phyloP scores from a whole-genome alignment of 805 yeast species.

The Ogataea minuta region DNA sequence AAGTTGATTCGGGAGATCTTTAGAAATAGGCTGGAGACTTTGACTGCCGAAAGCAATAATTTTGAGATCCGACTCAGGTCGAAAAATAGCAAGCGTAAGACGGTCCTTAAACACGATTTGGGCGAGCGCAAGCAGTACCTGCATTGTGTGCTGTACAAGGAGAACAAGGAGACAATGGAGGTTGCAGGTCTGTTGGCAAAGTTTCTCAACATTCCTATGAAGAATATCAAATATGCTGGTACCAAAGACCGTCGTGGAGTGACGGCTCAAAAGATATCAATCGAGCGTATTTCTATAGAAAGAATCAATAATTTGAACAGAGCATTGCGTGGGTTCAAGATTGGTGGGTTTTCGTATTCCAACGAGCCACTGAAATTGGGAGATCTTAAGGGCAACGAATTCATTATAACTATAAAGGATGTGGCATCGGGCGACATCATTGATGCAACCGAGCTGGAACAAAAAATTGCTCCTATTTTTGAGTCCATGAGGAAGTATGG shows the following conservation, averaged over 20 bases:
- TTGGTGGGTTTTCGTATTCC: slow-evolving; percentile 76
- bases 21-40: slow-evolving; percentile 70
- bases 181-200: slow-evolving; percentile 74
- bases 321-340: slow-evolving; percentile 68
- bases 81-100: slow-evolving; percentile 34
- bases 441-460: slow-evolving; percentile 38
- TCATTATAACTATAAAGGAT: slow-evolving; percentile 79
- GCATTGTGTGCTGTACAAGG: slow-evolving; percentile 83
- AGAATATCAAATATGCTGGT: slow-evolving; percentile 79
- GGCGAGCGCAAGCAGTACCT: slow-evolving; percentile 70
- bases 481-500: slow-evolving; percentile 63
- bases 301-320: slow-evolving; percentile 75
- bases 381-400: slow-evolving; percentile 85
- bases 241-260: slow-evolving; percentile 97
- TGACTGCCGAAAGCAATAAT: slow-evolving; percentile 66
- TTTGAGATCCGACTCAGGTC: slow-evolving; percentile 57
- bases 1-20: slow-evolving; percentile 72
- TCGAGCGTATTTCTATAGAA: slow-evolving; percentile 66
- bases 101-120: slow-evolving; percentile 61
- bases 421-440: slow-evolving; percentile 39
- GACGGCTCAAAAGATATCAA: slow-evolving; percentile 79
- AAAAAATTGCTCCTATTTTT: slow-evolving; percentile 51
- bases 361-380: slow-evolving; percentile 69
- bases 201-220: slow-evolving; percentile 71
- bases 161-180: slow-evolving; percentile 97